These are phyloP conservation scores for Bipolaris bicolor DNA, from an alignment of 2,329 filamentous ascomycete genomes.

Conservation along the genomic window DNA sequence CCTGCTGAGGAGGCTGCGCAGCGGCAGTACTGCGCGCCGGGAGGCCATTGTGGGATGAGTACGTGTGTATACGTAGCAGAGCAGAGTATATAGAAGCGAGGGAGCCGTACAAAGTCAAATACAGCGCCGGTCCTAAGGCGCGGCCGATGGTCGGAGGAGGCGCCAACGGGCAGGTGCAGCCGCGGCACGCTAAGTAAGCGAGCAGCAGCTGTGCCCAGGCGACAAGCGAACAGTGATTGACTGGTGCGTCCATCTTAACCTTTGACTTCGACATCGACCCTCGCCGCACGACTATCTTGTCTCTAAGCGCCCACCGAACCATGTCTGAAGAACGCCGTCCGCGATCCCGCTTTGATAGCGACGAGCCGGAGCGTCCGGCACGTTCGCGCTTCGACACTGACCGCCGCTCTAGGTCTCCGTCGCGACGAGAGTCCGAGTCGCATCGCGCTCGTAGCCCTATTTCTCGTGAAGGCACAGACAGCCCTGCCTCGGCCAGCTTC, in stretches of 20 bases:
- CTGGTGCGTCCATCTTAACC: conserved; percentile 1
- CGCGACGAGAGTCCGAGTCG: conserved; percentile 67
- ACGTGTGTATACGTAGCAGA: too few relatives aligned
- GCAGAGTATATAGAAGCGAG: neutral
- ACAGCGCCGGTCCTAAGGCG: neutral
- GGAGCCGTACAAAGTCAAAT: conserved; percentile 19
- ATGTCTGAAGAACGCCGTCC: conserved; percentile 87
- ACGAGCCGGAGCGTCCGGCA: conserved; percentile 68
- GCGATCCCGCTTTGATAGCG: conserved; percentile 94
- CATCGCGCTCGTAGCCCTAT: conserved; percentile 83
- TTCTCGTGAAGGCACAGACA: conserved; percentile 55
- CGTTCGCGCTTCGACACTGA: conserved; percentile 76
- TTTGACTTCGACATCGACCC: conserved; percentile 2
- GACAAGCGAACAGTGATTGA: conserved; percentile 4
- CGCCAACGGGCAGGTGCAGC: conserved; percentile 10
- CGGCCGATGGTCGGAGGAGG: conserved; percentile 16
- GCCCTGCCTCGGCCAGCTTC: conserved; percentile 53
- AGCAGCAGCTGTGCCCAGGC: conserved; percentile 8
- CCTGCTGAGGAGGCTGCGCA: conserved; percentile 41
- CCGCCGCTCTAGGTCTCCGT: conserved; percentile 73
- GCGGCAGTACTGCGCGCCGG: conserved; percentile 49
- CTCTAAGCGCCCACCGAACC: conserved; percentile 12
- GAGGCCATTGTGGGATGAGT: conserved; percentile 50
- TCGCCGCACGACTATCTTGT: neutral
- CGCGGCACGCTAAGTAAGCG: conserved; percentile 16